Base-by-base conservation (phyloP, 2,329 filamentous ascomycete species). In the Fusarium verrucosum region DNA sequence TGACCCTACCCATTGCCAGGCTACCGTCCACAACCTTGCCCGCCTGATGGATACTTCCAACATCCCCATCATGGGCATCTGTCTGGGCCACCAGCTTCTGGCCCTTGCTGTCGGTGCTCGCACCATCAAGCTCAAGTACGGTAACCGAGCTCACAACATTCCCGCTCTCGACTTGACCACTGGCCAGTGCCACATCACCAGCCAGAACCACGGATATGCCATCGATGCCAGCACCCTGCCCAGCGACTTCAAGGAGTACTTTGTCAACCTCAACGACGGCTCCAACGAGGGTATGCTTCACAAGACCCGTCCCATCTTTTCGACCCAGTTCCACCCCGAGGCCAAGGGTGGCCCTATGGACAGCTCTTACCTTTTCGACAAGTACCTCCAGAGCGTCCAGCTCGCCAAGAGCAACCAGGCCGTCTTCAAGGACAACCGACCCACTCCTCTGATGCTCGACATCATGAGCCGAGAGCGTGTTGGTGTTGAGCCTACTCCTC, bases 121-220 rank as follows among this genome's bases (percentile, higher is more conserved):
- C 72, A 98, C 95, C 62, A 90, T 96, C 81, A 98, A 98, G 87
- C 88, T 99, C 80, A 98, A 98, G 87, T 99, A 97, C 79, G 95
- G 95, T 75, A 99, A 99, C 86, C 91, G 95, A 71, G 95, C 94
- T 17, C 95, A 98, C 85, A 99, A 99, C 85, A 98, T 98, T 73
- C 95, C 95, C 10, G 93, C 94, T 60, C 83, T 98, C 57, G 94
- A 98, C 77, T 84, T 97, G 77, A 97, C 92, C 61, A 98, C 94
- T 33, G 94, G 95, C 56, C 92, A 94, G 79, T 98, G 95, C 87
- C 94, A 98, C 83, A 98, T 98, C 79, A 98, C 94, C 58, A 94
- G 90, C 78, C 95, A 99, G 84, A 98, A 98, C 83, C 95, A 98
- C 81, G 95, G 95, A 64, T 99, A 98, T 74, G 95, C 94, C 38